Base-by-base conservation (phyloP, 257 asterid genomes). In the Solanum raphanifolium region DNA sequence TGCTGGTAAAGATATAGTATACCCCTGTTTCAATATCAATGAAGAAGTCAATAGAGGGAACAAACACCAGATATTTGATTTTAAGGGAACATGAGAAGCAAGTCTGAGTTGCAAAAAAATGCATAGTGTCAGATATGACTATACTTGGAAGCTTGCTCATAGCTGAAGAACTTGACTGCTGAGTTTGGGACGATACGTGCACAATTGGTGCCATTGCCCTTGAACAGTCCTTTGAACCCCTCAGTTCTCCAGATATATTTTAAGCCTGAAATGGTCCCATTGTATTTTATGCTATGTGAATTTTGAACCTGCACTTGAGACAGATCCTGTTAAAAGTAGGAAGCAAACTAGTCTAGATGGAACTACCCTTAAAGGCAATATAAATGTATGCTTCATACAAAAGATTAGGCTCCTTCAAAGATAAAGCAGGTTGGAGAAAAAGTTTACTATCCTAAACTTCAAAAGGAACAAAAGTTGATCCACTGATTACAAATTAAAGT, bases 91-190 rank as follows among this genome's bases (percentile, higher is more conserved):
- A 25, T 66, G 65, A 36, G 41, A 85, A 85, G 73, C 65, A 62
- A 38, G 65, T 43, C 25, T 39, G 87, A 66, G 62, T 31, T 9
- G 62, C 39, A 81, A 81, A 81, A 55, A 46, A 46, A 65, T 8
- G 58, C 81, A 66, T 38, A 66, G 87, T 85, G 78, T 87, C 84
- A 32, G 31, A n/a, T 29, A 75, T 85, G 86, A 66, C 60, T 94
- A 86, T 95, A 97, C 99, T 96, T 96, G 93, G 99, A 95, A 72
- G 99, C 99, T 89, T 97, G 99, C 96, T 97, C 99, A 75, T 97
- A 97, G 96, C 99, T 97, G 94, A 97, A 97, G 96, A 97, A 97
- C 93, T 97, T 97, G 71, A 97, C 99, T 10, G 99, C 99, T 68
- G 99, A 97, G 90, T 97, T 97, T 62, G 99, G 99, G 87, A 96